Base-by-base conservation (phyloP, 1,284 basidiomycete species). In the Cutaneotrichosporon sp. region DNA sequence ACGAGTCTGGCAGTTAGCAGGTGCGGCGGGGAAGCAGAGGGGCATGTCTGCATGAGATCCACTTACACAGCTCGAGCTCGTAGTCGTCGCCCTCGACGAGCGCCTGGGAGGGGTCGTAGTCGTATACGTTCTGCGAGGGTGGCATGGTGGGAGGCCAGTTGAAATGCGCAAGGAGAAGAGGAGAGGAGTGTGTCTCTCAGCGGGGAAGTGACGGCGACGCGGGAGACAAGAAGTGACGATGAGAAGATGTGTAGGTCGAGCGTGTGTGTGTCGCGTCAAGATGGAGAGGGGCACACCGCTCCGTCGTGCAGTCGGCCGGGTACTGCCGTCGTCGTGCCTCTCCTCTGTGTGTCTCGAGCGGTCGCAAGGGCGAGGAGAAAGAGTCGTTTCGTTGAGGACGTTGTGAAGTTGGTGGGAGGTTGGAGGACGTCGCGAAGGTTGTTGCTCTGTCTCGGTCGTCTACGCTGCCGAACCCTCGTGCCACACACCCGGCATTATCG, bases 11-110 rank as follows among this genome's bases (percentile, higher is more conserved):
- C 22, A 23, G 36, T 39, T n/a, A 51, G 52, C 20, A 9, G 10
- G 9, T 51, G 20, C 37, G 33, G 20, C 9, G n/a, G 3, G 7
- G n/a, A 30, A 5, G 23, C 9, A 13, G n/a, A 5, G 10, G 13
- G 15, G 15, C n/a, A n/a, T n/a, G n/a, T n/a, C n/a, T n/a, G n/a
- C n/a, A n/a, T n/a, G 13, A 1, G 4, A 37, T 23, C 9, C 8
- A 49, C 65, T 46, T 30, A 70, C 69, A 68, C 44, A 71, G 69
- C 33, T 64, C 69, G 44, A 71, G 67, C 38, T 65, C 69, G 39
- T 70, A 65, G 39, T 65, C 66, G 21, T 64, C 65, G 33, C 63
- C 65, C 51, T 71, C 62, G 36, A 66, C 67, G 3, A 71, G 54
- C 52, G 66, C 64, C 68, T 38, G 67, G 65, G 40, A 67, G 43